Conservation (phyloP, 2,329 filamentous ascomycete genomes). For the Colletotrichum sp. region DNA sequence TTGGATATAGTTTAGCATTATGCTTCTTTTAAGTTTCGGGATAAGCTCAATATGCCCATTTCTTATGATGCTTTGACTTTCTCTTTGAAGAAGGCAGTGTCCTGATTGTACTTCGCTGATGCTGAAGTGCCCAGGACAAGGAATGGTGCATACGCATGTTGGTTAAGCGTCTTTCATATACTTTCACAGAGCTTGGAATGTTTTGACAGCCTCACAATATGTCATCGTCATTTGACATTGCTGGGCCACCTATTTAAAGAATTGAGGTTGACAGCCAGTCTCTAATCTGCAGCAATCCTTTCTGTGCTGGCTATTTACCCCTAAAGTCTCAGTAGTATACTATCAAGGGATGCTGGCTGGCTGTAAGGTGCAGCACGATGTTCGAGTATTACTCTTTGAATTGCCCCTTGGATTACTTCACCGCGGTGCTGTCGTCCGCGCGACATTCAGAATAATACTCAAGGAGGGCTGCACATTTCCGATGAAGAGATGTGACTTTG, state of each 20-base stretch:
- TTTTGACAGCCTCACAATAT: background rate
- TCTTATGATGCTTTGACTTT: background rate
- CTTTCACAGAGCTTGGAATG: rapidly evolving
- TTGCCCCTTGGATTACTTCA: background rate
- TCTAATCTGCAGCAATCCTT: background rate
- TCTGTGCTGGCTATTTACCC: background rate
- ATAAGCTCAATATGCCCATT: background rate
- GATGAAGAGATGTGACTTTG: no score
- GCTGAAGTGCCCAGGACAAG: background rate
- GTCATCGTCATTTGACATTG: no score
- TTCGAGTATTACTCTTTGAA: background rate
- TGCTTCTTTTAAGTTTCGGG: background rate
- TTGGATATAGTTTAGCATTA: background rate
- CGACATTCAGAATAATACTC: background rate
- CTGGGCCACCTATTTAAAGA: background rate
- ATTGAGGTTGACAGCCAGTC: background rate
- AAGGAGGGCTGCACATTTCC: no score
- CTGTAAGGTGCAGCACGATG: background rate
- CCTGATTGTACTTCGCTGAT: background rate
- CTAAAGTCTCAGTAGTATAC: rapidly evolving
- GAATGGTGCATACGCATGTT: background rate
- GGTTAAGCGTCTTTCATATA: background rate
- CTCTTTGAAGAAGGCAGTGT: background rate
- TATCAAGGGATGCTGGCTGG: background rate
- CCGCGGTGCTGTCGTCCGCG: background rate